A percentile compares a stretch with the other conserved stretches of the same genome.
Conservation (phyloP, 1,139 yeast species). For the Blastobotrys raffinosifermentans region DNA sequence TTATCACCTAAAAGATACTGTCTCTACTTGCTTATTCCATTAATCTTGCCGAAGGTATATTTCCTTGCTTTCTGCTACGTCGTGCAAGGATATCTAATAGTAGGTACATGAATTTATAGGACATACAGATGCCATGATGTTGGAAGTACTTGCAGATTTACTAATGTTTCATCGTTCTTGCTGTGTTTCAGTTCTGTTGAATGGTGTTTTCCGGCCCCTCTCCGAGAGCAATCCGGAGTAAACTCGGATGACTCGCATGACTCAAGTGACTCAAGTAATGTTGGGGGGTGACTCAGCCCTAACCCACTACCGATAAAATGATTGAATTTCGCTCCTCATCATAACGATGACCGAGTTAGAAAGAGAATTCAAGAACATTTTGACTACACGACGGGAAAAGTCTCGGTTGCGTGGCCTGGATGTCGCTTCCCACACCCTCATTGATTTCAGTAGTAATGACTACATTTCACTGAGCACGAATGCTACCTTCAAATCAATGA, state of each 20-base stretch:
- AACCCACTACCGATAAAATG: not conserved
- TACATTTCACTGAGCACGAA: conserved; percentile 19
- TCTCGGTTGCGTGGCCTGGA: conserved; percentile 3
- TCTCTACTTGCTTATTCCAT: too few relatives aligned
- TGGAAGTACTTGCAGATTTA: too few relatives aligned
- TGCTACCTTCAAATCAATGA: conserved; percentile 10
- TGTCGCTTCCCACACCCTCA: not conserved
- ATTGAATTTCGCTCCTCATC: not conserved
- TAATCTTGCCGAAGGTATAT: too few relatives aligned
- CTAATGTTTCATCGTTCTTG: too few relatives aligned
- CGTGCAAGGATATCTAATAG: too few relatives aligned
- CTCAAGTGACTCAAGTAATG: conserved; percentile 4
- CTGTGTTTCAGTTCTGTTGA: too few relatives aligned
- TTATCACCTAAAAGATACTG: too few relatives aligned
- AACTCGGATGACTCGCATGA: conserved; percentile 1
- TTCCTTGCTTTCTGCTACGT: too few relatives aligned
- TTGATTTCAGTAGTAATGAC: conserved; percentile 28
- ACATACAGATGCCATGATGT: too few relatives aligned
- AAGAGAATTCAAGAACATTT: not conserved
- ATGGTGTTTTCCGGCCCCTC: too few relatives aligned
- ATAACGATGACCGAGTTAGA: not conserved
- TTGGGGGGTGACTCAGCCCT: not conserved
- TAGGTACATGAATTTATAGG: too few relatives aligned
- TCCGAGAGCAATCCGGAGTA: not conserved
- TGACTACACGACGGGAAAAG: not conserved